phyloP scores from a whole-genome alignment of 2,329 filamentous ascomycete species.

The Sclerotinia subarctica region DNA sequence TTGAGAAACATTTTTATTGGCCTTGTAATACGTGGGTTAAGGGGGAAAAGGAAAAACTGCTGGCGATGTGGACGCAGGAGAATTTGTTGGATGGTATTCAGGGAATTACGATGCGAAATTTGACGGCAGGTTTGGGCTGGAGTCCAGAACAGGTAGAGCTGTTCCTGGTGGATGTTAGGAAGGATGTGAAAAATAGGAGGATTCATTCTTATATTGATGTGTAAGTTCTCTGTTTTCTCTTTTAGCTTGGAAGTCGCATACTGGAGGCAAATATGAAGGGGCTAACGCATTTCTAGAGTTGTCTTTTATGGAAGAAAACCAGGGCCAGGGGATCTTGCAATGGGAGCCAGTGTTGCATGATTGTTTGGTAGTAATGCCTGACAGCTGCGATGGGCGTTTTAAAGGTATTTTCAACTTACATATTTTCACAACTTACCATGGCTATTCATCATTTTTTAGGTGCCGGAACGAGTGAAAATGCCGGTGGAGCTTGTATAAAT shows the following conservation, averaged over 20 bases:
- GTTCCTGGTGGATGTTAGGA: slow-evolving; percentile 41
- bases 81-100: slow-evolving; percentile 30
- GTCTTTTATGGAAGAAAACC: slow-evolving; percentile 18
- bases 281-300: background rate
- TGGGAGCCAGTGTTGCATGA: background rate
- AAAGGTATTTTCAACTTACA: background rate
- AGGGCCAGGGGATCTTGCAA: background rate
- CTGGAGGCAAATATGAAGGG: too few relatives aligned
- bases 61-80: slow-evolving; percentile 41
- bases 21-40: slow-evolving; percentile 52
- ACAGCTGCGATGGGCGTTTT: background rate
- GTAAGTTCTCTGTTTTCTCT: slow-evolving; percentile 25
- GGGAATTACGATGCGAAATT: slow-evolving; percentile 37
- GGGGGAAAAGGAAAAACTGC: slow-evolving; percentile 49
- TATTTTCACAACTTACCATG: too few relatives aligned
- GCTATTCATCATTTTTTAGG: too few relatives aligned
- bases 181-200: slow-evolving; percentile 40
- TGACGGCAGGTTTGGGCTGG: slow-evolving; percentile 43
- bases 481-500: background rate
- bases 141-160: slow-evolving; percentile 40
- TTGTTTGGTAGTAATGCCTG: background rate
- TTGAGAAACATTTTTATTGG: slow-evolving; percentile 48
- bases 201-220: slow-evolving; percentile 41
- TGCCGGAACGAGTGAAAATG: background rate
- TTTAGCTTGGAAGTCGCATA: background rate